A percentile compares a stretch with the other conserved stretches of the same genome.
These are phyloP conservation scores for Inonotus obliquus DNA, from an alignment of 1,284 basidiomycete species.

Conservation along the genomic window DNA sequence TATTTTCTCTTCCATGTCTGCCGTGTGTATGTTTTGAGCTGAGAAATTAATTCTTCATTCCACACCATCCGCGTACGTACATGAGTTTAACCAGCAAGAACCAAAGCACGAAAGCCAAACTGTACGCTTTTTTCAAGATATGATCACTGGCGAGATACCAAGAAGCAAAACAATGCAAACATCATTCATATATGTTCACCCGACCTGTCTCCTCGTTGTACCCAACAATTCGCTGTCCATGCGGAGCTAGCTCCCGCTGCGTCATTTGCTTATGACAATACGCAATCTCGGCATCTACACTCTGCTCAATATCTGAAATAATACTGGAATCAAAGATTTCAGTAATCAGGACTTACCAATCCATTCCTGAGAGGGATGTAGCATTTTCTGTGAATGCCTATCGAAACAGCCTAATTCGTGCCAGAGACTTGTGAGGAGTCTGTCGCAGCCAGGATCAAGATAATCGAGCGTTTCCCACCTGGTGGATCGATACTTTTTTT, in stretches of 20 bases:
- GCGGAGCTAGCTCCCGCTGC: not conserved
- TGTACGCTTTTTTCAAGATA: not conserved
- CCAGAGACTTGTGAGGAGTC: slow-evolving; percentile 12
- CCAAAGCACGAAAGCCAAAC: too few relatives aligned
- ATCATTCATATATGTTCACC: not conserved
- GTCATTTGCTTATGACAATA: slow-evolving; percentile 2
- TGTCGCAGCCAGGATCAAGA: not conserved
- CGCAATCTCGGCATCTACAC: slow-evolving; percentile 4
- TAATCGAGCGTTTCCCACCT: slow-evolving; percentile 11
- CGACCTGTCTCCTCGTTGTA: not conserved
- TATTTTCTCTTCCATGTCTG: not conserved
- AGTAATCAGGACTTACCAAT: slow-evolving; percentile 18
- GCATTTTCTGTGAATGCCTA: not conserved
- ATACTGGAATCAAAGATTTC: not conserved
- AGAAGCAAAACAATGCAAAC: not conserved
- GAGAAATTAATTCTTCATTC: not conserved
- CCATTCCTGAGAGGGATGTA: slow-evolving; percentile 11
- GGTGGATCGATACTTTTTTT: not conserved
- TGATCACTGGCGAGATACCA: not conserved
- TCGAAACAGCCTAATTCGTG: not conserved
- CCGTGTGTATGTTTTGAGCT: not conserved
- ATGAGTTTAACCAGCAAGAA: not conserved
- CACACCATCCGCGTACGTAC: not conserved
- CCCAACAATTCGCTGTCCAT: not conserved
- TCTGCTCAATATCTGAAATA: not conserved